Evolutionary conservation across 1,284 basidiomycete species (phyloP), one percentile per base, ranked within the genome.

Genomic region (Cryptococcus depauperatus): DNA sequence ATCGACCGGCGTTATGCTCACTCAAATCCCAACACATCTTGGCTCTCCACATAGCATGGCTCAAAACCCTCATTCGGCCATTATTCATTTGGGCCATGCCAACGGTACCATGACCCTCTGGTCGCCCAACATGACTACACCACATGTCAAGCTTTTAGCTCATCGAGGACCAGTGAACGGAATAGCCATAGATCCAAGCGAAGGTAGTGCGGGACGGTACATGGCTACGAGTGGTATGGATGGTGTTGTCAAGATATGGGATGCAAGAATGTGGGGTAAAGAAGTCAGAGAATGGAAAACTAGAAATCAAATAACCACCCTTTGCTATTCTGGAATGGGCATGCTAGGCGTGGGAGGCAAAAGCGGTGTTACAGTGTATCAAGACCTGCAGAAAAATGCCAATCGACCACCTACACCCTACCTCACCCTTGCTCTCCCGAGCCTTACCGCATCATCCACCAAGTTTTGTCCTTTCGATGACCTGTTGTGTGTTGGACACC

Each of bases 381-480:
- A 57, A n/a, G 58, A 62, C 41, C 37, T 40, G 7, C 33, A 45
- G 42, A 42, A 5, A 25, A 47, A 23, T 46, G 44, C 38, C 9
- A n/a, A 41, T 27, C 34, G 42, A 25, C 42, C 57, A 0, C 89
- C 91, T 3, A 82, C 82, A 0, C 76, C 91, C 1, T 95, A 95
- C 69, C 74, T 95, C 50, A 90, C 87, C 0, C 55, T 70, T 9
- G 60, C 61, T 1, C 84, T 19, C 75, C 81, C 56, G 74, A 82
- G 28, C 77, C 85, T 43, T 70, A 88, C 39, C 73, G 79, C 21
- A 80, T 81, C 22, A 69, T 85, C 28, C 74, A 80, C 33, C 28
- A 52, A 46, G 35, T 93, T 96, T 70, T 84, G 84, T 55, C 92
- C 93, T 4, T 97, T 87, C 74, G 87, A 92, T 64, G 93, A 98